These are phyloP conservation scores for Leccinum ochraceum DNA, from an alignment of 768 basidiomycete species.

Conservation along the genomic window DNA sequence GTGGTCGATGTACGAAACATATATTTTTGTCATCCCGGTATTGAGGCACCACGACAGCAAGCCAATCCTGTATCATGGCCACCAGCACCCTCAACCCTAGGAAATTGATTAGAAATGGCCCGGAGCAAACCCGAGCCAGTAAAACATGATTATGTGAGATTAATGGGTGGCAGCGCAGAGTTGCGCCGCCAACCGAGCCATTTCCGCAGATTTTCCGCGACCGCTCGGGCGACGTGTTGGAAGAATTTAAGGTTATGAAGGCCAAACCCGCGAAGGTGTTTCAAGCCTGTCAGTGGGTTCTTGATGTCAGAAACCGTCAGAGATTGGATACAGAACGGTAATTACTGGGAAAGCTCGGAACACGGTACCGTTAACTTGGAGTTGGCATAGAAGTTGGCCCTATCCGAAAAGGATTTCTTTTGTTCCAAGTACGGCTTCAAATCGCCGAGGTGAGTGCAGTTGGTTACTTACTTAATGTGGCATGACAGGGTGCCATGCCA, in stretches of 20 bases:
- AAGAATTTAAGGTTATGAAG: conserved; percentile 1
- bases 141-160: neutral
- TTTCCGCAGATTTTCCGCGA: conserved; percentile 1
- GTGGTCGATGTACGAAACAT: neutral
- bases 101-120: neutral
- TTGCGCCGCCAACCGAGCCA: neutral
- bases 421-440: neutral
- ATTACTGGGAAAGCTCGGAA: neutral
- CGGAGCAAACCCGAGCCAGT: neutral
- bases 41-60: neutral
- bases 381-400: neutral
- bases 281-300: neutral
- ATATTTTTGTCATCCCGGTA: neutral
- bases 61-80: neutral
- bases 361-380: neutral
- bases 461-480: neutral
- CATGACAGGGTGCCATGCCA: conserved; percentile 1
- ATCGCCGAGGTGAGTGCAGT: neutral
- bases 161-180: neutral
- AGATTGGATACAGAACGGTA: neutral
- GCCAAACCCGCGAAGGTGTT: conserved; percentile 8
- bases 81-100: no score
- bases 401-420: neutral
- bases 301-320: conserved; percentile 1
- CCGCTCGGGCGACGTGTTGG: neutral